Evolutionary conservation across 768 basidiomycete species (phyloP), one percentile per base, ranked within the genome.

Genomic region (Mycena amicta): DNA sequence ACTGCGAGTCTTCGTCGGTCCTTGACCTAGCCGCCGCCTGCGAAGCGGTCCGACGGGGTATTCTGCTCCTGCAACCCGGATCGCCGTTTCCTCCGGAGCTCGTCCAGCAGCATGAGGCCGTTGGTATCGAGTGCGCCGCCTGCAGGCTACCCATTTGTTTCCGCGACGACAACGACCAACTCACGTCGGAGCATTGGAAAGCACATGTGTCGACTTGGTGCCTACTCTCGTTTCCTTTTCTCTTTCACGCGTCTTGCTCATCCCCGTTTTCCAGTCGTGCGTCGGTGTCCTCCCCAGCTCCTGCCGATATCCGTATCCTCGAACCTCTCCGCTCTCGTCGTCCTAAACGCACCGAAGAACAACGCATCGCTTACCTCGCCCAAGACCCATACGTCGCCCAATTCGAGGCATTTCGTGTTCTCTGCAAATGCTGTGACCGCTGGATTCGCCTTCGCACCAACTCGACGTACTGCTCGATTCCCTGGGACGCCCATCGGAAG

Each of bases 391-490:
- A 64, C 45, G 59, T 64, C 30, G 59, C 59, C 26, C 52, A 59
- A 40, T 60, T 64, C 51, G 63, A 64, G 33, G 53, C 28, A 12
- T 50, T 8, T 28, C 49, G 15, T 13, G 28, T 50, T 12, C 49
- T 45, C 15, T 91, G 90, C 70, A 86, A 84, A 49, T 84, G 81
- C 4, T 92, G 90, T 72, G 85, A 90, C 70, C 90, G 89, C 69
- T 92, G 90, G 90, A 90, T 92, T 61, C 80, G 90, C 23, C 77
- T 92, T 25, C 81, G 90, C 12, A 88, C 89, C 43, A 92, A 92
- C 69, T 90, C 89, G 52, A 91, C 89, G 0, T 92, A 90, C 66
- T 92, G 90, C 65, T 88, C 86, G n/a, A 92, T 92, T 53, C 90
- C 90, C 0, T 92, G 90, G 90, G 89, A 91, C 67, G 90, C 89